These are phyloP conservation scores for Russula virescens DNA, from an alignment of 768 basidiomycete species.

Conservation along the genomic window DNA sequence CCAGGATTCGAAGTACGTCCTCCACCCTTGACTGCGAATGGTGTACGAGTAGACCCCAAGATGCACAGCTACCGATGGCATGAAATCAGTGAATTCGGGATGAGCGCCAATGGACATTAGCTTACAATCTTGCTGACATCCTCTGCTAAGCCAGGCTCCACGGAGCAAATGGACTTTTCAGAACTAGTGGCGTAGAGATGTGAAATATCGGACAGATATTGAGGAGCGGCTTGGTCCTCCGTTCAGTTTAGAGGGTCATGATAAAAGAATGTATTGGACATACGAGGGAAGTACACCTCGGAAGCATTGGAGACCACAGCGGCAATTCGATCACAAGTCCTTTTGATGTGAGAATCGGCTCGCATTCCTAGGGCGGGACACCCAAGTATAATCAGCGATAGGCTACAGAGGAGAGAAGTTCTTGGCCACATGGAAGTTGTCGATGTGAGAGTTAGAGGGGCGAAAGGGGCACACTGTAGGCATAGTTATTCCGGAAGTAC, in stretches of 20 bases:
- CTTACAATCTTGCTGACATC: conserved; percentile 12
- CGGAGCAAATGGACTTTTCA: conserved; percentile 15
- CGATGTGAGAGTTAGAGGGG: no score
- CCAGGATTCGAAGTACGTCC: background rate
- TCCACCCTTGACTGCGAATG: background rate
- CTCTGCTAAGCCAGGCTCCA: conserved; percentile 20
- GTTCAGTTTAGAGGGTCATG: background rate
- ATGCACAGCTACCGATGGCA: background rate
- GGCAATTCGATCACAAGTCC: no score
- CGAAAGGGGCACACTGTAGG: no score
- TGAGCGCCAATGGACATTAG: no score
- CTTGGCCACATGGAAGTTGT: no score
- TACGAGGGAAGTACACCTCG: conserved; percentile 4
- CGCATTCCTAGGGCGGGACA: no score
- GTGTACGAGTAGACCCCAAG: background rate
- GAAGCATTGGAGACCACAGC: background rate
- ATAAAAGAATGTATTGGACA: background rate
- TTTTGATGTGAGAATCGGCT: no score
- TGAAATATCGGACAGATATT: conserved; percentile 9
- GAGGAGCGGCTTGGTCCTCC: background rate
- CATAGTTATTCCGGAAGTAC: no score
- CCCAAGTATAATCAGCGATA: no score
- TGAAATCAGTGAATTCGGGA: no score
- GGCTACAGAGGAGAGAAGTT: no score
- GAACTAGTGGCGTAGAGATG: conserved; percentile 1